Evolutionary conservation across 2,329 filamentous ascomycete species (phyloP), one percentile per base, ranked within the genome.

Genomic region (Hypoxylon sp.): DNA sequence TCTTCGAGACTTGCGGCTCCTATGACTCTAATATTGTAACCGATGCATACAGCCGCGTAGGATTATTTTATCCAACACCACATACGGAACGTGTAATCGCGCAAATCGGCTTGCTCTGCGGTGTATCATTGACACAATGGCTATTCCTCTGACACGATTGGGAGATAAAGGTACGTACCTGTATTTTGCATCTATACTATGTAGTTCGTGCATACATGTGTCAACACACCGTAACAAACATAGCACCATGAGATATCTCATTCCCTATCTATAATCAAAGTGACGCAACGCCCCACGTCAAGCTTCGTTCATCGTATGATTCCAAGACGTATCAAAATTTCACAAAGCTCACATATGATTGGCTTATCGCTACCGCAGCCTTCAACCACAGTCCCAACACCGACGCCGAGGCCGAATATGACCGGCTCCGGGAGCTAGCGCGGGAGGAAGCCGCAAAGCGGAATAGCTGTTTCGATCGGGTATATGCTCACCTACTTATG

Each of bases 321-420:
- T 11, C 17, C 47, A 50, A 22, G 13, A 46, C 60, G 35, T 47
- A 29, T 50, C 48, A n/a, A 35, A 17, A 35, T 59, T 59, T 37
- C 35, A 33, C 11, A n/a, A 47, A 56, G 59, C 56, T 71, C 24
- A 50, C 61, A 52, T 17, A 62, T 31, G 53, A 67, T 67, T 70
- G 53, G 50, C 65, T 29, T 26, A 14, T n/a, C 48, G 17, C 78
- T 19, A 24, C 50, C 22, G 37, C 22, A 94, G 93, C 91, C 80
- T 93, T 95, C 84, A 93, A 91, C 81, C 91, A 94, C 79, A 86
- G 86, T 65, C 85, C 90, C 73, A 88, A 88, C 77, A 83, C 83
- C 73, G 86, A 90, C 65, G 85, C 89, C 61, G 94, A 98, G 84
- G 89, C 86, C 73, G 94, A 98, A 83, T 98, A 98, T 81, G 94